Evolutionary conservation across 129 eudicot genomes (phyloP), one percentile per base, ranked within the genome.

Genomic region (Escallonia rubra): DNA sequence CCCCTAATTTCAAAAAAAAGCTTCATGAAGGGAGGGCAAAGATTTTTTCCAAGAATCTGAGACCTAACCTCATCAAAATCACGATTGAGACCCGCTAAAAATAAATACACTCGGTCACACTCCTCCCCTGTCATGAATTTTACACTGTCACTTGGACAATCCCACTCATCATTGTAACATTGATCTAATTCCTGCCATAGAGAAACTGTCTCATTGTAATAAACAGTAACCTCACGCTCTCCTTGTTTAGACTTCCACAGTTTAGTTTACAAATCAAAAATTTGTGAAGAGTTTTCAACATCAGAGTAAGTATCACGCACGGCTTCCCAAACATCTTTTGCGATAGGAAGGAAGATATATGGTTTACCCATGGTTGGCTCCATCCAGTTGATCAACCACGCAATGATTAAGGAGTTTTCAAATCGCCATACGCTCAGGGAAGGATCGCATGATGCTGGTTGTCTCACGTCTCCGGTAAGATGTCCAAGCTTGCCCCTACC

Each of bases 121-220:
- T 14, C 63, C 63, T 14, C 63, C 41, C 6, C 9, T 34, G 14
- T 58, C 42, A 16, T 14, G 42, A n/a, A 11, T 58, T 8, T 5
- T 6, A 11, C 63, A 11, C 2, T 58, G 11, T 58, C 63, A 7
- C 8, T 34, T 5, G 63, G 63, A 41, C 63, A 58, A 11, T 58
- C 63, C 63, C 63, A 58, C 11, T 58, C 10, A 7, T 58, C 63
- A 4, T 58, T 41, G 1, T 14, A 1, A 11, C 63, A 14, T 3
- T n/a, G 41, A n/a, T 23, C 63, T 7, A 58, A 58, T 58, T 58
- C 63, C 16, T 58, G 63, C 42, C 63, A 58, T 7, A 58, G 42
- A 0, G 63, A n/a, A 5, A 38, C 10, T 41, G 16, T 58, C 3
- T 58, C n/a, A n/a, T n/a, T n/a, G n/a, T n/a, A n/a, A n/a, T n/a